phyloP scores from a whole-genome alignment of 1,284 basidiomycete species.

The Heterobasidion annosum region DNA sequence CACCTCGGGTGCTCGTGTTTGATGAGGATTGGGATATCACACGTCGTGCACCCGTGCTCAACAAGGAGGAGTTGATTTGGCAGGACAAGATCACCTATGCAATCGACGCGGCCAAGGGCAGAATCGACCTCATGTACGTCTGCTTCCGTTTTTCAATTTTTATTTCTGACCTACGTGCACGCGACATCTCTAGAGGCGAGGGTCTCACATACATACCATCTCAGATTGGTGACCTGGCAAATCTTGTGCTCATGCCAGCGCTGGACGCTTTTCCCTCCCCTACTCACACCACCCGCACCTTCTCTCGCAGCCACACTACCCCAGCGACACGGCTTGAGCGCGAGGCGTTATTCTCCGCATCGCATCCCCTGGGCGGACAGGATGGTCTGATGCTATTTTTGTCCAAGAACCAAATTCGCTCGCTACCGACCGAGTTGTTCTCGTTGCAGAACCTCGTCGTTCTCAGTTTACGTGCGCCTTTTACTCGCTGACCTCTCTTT shows the following conservation, averaged over 20 bases:
- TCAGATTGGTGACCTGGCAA: slow-evolving; percentile 29
- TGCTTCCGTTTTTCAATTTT: slow-evolving; percentile 16
- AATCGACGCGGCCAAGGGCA: slow-evolving; percentile 26
- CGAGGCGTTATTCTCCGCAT: background rate
- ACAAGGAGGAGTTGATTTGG: slow-evolving; percentile 27
- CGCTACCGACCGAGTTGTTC: slow-evolving; percentile 45
- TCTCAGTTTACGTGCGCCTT: slow-evolving; percentile 43
- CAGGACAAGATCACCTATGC: slow-evolving; percentile 27
- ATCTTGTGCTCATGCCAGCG: slow-evolving; percentile 26
- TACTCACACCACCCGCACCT: background rate
- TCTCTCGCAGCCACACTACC: slow-evolving; percentile 8
- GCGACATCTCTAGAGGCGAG: slow-evolving; percentile 15
- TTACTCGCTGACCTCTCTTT: background rate
- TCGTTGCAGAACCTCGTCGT: slow-evolving; percentile 40
- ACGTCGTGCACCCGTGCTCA: background rate
- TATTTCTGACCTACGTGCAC: background rate
- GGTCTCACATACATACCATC: slow-evolving; percentile 31
- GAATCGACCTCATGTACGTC: slow-evolving; percentile 27
- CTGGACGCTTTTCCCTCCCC: slow-evolving; percentile 5
- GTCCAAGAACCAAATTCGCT: slow-evolving; percentile 34
- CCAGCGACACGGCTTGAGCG: background rate
- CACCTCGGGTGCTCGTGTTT: background rate
- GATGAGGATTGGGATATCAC: slow-evolving; percentile 4
- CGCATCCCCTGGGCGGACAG: slow-evolving; percentile 9
- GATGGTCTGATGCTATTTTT: slow-evolving; percentile 35